A percentile compares a stretch with the other conserved stretches of the same genome.
These are phyloP conservation scores for Pseudozyma pruni DNA, from an alignment of 1,284 basidiomycete genomes.

Conservation along the genomic window DNA sequence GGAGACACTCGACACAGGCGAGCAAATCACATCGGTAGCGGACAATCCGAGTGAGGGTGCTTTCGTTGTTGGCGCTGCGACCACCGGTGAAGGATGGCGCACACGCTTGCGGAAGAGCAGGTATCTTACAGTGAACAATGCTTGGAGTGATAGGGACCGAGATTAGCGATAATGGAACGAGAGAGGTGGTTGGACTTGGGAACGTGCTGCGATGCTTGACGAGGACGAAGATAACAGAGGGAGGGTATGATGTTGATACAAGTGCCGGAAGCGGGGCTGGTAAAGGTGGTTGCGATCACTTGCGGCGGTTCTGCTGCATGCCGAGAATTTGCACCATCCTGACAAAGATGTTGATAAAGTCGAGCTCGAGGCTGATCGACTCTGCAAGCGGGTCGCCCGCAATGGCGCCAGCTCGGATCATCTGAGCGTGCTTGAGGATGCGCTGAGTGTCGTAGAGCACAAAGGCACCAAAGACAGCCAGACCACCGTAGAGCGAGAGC, in stretches of 20 bases:
- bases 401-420: slow-evolving; percentile 77
- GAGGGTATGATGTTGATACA: slow-evolving; percentile 24
- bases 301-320: slow-evolving; percentile 68
- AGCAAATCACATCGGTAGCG: background rate
- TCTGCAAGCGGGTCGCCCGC: slow-evolving; percentile 81
- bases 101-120: slow-evolving; percentile 8
- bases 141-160: background rate
- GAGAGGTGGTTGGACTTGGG: slow-evolving; percentile 20
- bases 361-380: slow-evolving; percentile 79
- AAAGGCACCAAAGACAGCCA: slow-evolving; percentile 87
- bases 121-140: slow-evolving; percentile 33
- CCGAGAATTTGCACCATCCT: slow-evolving; percentile 84
- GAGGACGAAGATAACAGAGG: background rate
- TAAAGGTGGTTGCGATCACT: too few relatives aligned
- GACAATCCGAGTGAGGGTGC: slow-evolving; percentile 1
- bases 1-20: slow-evolving; percentile 33
- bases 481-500: slow-evolving; percentile 80
- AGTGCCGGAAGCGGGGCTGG: slow-evolving; percentile 7
- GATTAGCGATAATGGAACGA: background rate
- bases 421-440: slow-evolving; percentile 80
- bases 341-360: slow-evolving; percentile 79
- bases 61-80: slow-evolving; percentile 4
- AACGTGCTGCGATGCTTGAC: slow-evolving; percentile 25
- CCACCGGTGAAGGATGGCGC: background rate
- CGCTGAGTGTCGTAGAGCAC: slow-evolving; percentile 87